phyloP scores from a whole-genome alignment of 805 yeast genomes.

The Starmera quercuum region DNA sequence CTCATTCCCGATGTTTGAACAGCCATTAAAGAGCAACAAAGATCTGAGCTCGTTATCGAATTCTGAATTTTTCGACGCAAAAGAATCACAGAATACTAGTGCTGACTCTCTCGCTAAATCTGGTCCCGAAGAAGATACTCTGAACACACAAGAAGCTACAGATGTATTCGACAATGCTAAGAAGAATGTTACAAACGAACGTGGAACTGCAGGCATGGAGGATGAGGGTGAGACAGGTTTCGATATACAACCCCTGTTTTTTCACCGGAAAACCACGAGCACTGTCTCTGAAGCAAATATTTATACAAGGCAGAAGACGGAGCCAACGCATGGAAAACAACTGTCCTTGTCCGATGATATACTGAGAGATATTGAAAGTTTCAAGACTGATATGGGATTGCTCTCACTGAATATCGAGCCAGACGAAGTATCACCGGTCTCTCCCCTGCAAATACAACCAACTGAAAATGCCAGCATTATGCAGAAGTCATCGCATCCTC shows the following conservation, averaged over 20 bases:
- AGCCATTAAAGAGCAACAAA: background rate
- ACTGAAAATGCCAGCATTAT: background rate
- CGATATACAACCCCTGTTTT: slow-evolving; percentile 13
- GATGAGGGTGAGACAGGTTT: slow-evolving; percentile 7
- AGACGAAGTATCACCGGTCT: slow-evolving; percentile 12
- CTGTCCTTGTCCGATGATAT: slow-evolving; percentile 20
- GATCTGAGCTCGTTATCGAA: background rate
- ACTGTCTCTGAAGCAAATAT: slow-evolving; percentile 6
- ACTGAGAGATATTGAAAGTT: slow-evolving; percentile 18
- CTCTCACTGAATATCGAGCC: background rate
- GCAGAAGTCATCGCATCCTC: no score
- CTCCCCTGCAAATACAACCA: slow-evolving; percentile 7
- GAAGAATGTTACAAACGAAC: no score
- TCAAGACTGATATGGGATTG: slow-evolving; percentile 7
- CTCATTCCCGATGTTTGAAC: background rate
- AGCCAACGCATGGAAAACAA: slow-evolving; percentile 11
- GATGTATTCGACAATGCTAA: no score
- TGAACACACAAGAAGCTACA: no score
- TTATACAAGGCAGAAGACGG: background rate
- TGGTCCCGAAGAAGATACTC: no score
- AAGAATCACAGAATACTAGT: background rate
- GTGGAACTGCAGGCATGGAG: no score
- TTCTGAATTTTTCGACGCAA: slow-evolving; percentile 1
- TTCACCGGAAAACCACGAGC: slow-evolving; percentile 16
- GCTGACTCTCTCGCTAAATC: no score